These are phyloP conservation scores for Vigna radiata DNA, from an alignment of 306 rosid species.

Conservation along the genomic window DNA sequence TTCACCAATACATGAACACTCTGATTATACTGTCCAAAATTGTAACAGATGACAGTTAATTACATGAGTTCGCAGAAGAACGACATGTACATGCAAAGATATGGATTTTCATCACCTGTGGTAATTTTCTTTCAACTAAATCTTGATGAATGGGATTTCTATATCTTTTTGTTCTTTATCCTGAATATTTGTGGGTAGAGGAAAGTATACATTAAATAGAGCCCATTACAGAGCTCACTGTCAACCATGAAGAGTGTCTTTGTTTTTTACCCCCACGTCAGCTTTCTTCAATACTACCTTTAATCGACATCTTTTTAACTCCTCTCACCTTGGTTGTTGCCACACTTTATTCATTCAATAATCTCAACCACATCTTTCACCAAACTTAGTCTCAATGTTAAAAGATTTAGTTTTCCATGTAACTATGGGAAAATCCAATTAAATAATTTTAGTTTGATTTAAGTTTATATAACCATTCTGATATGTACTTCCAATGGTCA, in stretches of 20 bases:
- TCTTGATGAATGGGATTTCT: constrained; percentile 24
- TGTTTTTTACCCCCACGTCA: too few species aligned
- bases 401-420: not conserved
- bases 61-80: constrained; percentile 78
- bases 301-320: not conserved
- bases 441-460: not conserved
- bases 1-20: constrained; percentile 37
- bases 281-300: not conserved
- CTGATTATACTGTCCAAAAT: constrained; percentile 48
- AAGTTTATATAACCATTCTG: not conserved
- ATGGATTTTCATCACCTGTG: constrained; percentile 92
- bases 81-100: constrained; percentile 75
- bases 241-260: not conserved
- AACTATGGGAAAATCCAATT: not conserved
- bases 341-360: not conserved
- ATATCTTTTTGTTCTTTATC: constrained; percentile 22
- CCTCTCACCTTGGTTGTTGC: not conserved
- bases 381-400: not conserved
- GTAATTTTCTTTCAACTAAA: constrained; percentile 53
- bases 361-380: not conserved
- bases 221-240: not conserved
- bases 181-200: constrained; percentile 20
- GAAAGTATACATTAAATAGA: not conserved
- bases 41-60: constrained; percentile 82
- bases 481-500: constrained; percentile 8